Conservation (phyloP, 352 stramenopile species). For the Phytophthora macrochlamydospora region DNA sequence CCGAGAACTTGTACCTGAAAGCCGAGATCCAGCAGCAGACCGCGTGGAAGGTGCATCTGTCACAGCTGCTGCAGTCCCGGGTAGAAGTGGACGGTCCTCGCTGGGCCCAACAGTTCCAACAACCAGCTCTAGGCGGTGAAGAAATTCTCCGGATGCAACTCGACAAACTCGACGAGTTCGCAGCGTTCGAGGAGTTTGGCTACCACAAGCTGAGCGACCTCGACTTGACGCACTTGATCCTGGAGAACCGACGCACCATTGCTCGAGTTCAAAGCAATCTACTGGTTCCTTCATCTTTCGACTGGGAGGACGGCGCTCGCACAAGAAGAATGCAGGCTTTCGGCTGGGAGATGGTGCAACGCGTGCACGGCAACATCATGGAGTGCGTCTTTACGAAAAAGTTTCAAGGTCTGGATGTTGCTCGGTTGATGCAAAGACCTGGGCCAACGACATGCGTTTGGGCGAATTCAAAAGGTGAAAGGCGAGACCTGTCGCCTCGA, state of each 20-base stretch:
- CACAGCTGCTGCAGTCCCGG: conserved; percentile 32
- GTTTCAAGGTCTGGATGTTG: conserved; percentile 30
- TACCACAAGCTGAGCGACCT: conserved; percentile 31
- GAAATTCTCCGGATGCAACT: conserved; percentile 17
- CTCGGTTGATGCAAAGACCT: conserved; percentile 38
- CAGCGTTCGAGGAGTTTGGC: conserved; percentile 33
- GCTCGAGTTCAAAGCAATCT: conserved; percentile 27
- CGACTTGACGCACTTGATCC: conserved; percentile 31
- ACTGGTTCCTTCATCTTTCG: conserved; percentile 21
- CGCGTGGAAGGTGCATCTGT: conserved; percentile 36
- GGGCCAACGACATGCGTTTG: conserved; percentile 40
- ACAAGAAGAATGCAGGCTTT: conserved; percentile 25
- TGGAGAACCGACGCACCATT: conserved; percentile 32
- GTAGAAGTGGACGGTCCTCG: conserved; percentile 16
- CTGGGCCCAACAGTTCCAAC: conserved; percentile 21
- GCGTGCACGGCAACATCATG: conserved; percentile 31
- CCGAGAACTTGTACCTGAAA: conserved; percentile 51
- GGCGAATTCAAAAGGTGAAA: conserved; percentile 45
- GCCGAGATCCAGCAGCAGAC: conserved; percentile 41
- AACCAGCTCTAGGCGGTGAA: conserved; percentile 9
- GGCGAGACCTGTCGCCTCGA: conserved; percentile 40
- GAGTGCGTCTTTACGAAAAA: conserved; percentile 42
- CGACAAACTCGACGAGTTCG: conserved; percentile 19
- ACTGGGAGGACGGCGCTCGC: conserved; percentile 16
- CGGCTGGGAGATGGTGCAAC: conserved; percentile 41